Percentiles rank a stretch among this genome's conserved stretches.
Conservation (phyloP, 257 asterid species). For the Plantago ovata region DNA sequence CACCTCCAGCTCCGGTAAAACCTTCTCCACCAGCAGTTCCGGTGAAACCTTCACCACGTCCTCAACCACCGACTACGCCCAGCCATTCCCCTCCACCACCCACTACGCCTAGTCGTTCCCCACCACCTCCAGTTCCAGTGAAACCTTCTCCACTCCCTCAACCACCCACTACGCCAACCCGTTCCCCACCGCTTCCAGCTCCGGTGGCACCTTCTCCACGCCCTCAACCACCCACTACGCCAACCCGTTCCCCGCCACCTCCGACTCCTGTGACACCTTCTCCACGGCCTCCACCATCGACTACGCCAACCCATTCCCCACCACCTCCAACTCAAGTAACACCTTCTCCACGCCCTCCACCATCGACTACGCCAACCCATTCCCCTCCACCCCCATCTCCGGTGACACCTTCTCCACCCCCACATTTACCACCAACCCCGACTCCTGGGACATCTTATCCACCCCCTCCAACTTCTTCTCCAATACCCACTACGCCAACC, state of each 20-base stretch:
- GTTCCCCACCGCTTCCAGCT: constrained; percentile 2
- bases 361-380: constrained; percentile 9
- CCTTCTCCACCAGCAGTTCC: background rate
- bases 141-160: constrained; percentile 10
- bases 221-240: background rate
- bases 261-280: no score
- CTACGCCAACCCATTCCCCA: constrained; percentile 9
- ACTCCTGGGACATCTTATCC: no score
- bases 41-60: background rate
- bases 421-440: no score
- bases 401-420: background rate
- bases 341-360: background rate
- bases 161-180: background rate
- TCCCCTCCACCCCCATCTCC: background rate
- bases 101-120: background rate
- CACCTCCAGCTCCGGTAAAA: no score
- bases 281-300: no score
- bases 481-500: background rate
- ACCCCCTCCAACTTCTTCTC: background rate
- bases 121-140: constrained; percentile 15
- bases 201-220: no score
- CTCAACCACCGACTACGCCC: background rate
- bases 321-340: constrained; percentile 2
- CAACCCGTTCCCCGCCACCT: no score
- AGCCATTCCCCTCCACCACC: background rate